phyloP scores from a whole-genome alignment of 371 early-diverging fungal species.

The Syncephalis plumigaleata region DNA sequence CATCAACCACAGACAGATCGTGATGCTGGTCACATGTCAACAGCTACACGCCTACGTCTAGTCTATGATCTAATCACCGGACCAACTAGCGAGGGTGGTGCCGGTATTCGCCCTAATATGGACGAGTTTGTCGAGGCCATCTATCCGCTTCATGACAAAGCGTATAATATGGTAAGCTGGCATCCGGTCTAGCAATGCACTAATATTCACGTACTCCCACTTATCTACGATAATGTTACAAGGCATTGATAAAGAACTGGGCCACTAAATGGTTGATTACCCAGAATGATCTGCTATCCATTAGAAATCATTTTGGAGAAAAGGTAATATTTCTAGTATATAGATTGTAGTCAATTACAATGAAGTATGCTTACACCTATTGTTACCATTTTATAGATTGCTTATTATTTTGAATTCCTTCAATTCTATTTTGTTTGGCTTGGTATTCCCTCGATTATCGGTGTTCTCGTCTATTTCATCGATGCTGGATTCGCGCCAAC shows the following conservation, averaged over 20 bases:
- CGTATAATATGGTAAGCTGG: conserved; percentile 41
- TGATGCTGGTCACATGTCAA: conserved; percentile 15
- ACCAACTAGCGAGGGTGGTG: conserved; percentile 46
- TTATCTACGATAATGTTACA: neutral
- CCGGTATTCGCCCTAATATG: conserved; percentile 31
- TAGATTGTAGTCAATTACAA: neutral
- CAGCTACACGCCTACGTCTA: conserved; percentile 57
- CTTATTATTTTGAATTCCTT: conserved; percentile 80
- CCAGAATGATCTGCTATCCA: conserved; percentile 36
- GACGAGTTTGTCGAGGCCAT: conserved; percentile 47
- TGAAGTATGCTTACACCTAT: neutral
- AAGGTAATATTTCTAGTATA: conserved; percentile 20
- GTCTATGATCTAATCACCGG: conserved; percentile 53
- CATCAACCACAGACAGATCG: conserved; percentile 3
- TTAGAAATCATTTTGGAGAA: conserved; percentile 75
- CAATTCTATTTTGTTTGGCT: conserved; percentile 70
- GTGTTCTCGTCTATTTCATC: conserved; percentile 33
- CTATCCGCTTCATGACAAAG: conserved; percentile 56
- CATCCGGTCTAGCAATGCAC: neutral
- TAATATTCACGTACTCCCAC: neutral
- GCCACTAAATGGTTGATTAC: conserved; percentile 54
- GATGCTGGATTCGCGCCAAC: conserved; percentile 31
- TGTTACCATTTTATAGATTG: conserved; percentile 31
- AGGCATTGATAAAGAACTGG: conserved; percentile 65
- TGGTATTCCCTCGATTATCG: conserved; percentile 39